Evolutionary conservation across 2,329 filamentous ascomycete species (phyloP), one percentile per base, ranked within the genome.

Genomic region (Aspergillus sp.): DNA sequence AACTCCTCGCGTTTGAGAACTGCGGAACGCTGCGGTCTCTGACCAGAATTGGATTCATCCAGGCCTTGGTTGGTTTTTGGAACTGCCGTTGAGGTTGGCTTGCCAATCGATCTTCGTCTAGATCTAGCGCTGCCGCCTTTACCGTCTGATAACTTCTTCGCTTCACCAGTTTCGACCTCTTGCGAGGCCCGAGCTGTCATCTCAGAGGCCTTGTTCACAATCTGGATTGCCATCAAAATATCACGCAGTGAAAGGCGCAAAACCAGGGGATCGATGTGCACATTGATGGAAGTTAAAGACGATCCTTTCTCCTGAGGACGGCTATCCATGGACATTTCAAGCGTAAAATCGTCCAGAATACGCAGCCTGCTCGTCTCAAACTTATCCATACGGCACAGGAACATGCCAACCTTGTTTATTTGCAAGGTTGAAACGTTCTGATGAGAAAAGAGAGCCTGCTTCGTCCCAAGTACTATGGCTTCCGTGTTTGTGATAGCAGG

Each of bases 311-410:
- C 77, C 58, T 84, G 77, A 2, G 76, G 72, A 33, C 78, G 74
- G 52, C 81, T 83, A 58, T 98, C 91, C 73, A 98, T 82, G 3
- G 88, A 93, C 56, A 95, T 76, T 50, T 93, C 87, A 7, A 97
- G 74, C 3, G 90, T 95, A 64, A 98, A 98, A 66, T 98, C 90
- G 61, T 99, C 94, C 29, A 99, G 80, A 48, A 99, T 95, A 12
- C 93, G 83, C 37, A 98, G 76, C 32, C 89, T 82, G 33, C 85
- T 90, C 4, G 87, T 90, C 54, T 98, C 91, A 55, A 97, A 97
- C 50, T 84, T 88, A 66, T 99, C 94, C 93, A 99, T 98, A 9
- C 93, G 86, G 62, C 94, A 98, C 29, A 98, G 69, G 65, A 96
- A 99, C 93, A 99, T 98, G 55, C 93, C 93, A 42, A 97, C 81